Base-by-base conservation (phyloP, 2,329 filamentous ascomycete genomes). In the Penicillium verrucosum region DNA sequence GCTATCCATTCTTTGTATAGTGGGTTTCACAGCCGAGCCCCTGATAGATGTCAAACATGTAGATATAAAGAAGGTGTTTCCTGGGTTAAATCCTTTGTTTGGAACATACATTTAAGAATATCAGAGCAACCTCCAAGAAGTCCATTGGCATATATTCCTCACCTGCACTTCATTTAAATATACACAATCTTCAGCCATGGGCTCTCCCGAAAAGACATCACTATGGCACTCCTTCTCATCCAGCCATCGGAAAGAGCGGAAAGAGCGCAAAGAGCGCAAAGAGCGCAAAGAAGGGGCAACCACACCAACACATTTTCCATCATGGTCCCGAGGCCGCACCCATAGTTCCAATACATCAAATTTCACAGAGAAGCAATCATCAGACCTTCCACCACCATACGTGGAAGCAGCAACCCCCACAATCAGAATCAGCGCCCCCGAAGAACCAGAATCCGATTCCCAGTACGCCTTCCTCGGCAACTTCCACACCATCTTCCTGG, bases 401-500 rank as follows among this genome's bases (percentile, higher is more conserved):
- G 76, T 44, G 68, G 77, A 14, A 78, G 80, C 44, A 68, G 77
- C 7, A 78, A 80, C 18, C 51, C 55, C 45, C 44, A 21, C 32
- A 21, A 43, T 50, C 47, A 36, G 11, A 37, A 32, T 41, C 52
- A 52, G 72, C 73, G 11, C 70, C 71, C 37, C 69, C 68, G 23
- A 60, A 67, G 47, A 60, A 63, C 87, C 91, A 65, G 49, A 36
- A 11, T 36, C 49, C 16, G 49, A 51, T 25, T 51, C 49, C 6
- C 83, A 81, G 2, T 94, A 90, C 70, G 82, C 85, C 2, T 96
- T 96, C 70, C 85, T 97, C 5, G 72, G 76, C 41, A 81, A 81
- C 16, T 97, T 96, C 70, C 91, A 97, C 75, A 97, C 92, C 32
- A 77, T 93, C 54, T 92, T 97, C 71, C 76, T 97, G 1, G 90